Conservation (phyloP, 2,329 filamentous ascomycete genomes). For the Clarireedia monteithiana region DNA sequence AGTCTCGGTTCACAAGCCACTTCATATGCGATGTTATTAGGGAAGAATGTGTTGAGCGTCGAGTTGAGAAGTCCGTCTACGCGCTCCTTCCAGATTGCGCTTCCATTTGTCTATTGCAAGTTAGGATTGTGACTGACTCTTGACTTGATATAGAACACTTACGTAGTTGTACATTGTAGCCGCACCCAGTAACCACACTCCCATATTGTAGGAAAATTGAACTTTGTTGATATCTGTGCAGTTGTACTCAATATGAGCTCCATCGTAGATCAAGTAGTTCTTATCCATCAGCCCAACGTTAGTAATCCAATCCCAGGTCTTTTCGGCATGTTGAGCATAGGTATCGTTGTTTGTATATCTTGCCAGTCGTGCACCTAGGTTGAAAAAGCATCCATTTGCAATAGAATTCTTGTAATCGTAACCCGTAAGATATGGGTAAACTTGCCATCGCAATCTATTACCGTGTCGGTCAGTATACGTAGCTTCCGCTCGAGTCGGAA, state of each 20-base stretch:
- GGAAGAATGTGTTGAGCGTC: slow-evolving; percentile 32
- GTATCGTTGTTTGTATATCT: slow-evolving; percentile 73
- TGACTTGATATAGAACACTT: slow-evolving; percentile 42
- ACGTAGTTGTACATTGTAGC: slow-evolving; percentile 42
- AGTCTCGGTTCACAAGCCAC: slow-evolving; percentile 46
- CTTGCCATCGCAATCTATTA: slow-evolving; percentile 65
- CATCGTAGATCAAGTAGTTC: slow-evolving; percentile 50
- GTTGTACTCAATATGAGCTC: slow-evolving; percentile 36
- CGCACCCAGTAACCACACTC: slow-evolving; percentile 51
- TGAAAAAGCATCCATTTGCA: slow-evolving; percentile 62
- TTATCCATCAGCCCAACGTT: slow-evolving; percentile 49
- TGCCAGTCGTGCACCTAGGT: slow-evolving; percentile 61
- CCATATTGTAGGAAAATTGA: slow-evolving; percentile 65
- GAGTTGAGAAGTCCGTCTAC: slow-evolving; percentile 29
- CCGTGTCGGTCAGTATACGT: too few relatives aligned
- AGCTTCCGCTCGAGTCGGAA: not conserved
- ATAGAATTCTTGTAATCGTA: slow-evolving; percentile 61
- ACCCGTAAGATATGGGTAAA: slow-evolving; percentile 53
- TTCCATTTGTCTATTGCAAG: slow-evolving; percentile 28
- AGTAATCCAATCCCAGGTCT: slow-evolving; percentile 59
- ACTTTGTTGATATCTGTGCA: slow-evolving; percentile 47
- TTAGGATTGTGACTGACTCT: slow-evolving; percentile 20
- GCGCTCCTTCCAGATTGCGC: slow-evolving; percentile 31
- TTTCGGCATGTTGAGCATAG: slow-evolving; percentile 69
- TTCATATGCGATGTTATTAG: slow-evolving; percentile 49